Evolutionary conservation across 1,284 basidiomycete genomes (phyloP), one percentile per base, ranked within the genome.

Genomic region (Takashimella tepidaria): DNA sequence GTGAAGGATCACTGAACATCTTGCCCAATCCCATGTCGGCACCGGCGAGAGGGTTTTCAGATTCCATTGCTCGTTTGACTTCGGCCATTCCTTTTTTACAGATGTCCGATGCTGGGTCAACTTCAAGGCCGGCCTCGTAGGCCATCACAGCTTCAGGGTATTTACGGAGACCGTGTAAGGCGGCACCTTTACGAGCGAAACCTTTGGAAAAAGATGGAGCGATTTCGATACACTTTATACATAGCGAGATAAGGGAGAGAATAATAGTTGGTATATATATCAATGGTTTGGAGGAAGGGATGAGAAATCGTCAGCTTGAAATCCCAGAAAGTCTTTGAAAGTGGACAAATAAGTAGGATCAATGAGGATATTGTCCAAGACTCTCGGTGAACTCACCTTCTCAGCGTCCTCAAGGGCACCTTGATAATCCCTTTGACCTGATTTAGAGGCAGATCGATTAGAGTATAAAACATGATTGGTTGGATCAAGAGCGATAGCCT

Each of bases 191-290:
- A 54, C 93, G 84, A 19, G 87, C 87, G 76, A 88, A 92, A 2
- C 92, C 92, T 75, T 98, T 98, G 42, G 87, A 81, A 86, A 93
- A 98, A 3, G 82, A 78, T 3, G 90, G 84, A 66, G 88, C 89
- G 59, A 88, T 78, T 68, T 83, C 82, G 71, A 96, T 83, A 53
- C 76, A 78, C 72, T 79, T n/a, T n/a, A n/a, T n/a, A n/a, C n/a
- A n/a, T n/a, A n/a, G n/a, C n/a, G n/a, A n/a, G n/a, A n/a, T n/a
- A n/a, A n/a, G n/a, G n/a, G n/a, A n/a, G n/a, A n/a, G n/a, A n/a
- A 58, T 1, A 88, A 57, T n/a, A 53, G 45, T 43, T 43, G 31
- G 21, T 23, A 54, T n/a, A n/a, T n/a, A n/a, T n/a, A n/a, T n/a
- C n/a, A n/a, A n/a, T n/a, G n/a, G n/a, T n/a, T n/a, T n/a, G n/a